Evolutionary conservation across 164 flowering plant species (phyloP), one percentile per base, ranked within the genome.

Genomic region (Umbilicus rupestris): DNA sequence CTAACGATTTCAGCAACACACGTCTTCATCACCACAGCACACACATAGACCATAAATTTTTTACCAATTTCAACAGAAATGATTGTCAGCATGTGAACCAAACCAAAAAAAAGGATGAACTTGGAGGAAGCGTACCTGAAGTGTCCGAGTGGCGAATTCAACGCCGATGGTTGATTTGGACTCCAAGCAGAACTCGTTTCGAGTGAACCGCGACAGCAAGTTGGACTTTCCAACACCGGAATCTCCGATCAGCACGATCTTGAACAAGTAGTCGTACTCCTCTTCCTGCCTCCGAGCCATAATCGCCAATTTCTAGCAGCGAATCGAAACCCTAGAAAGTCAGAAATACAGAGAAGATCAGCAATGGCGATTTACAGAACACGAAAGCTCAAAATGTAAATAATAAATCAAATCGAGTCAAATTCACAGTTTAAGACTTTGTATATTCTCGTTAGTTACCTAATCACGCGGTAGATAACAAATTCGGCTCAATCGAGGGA

Each of bases 91-190:
- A 24, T 28, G 10, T 39, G 39, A 16, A 1, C 35, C 29, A 14
- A 22, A 62, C 22, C 41, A 62, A 9, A 33, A 31, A 33, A 15
- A 26, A 57, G 3, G 65, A 69, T 49, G 24, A 49, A 31, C 59
- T 29, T 12, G n/a, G 24, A 11, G 35, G 30, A 22, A 7, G 20
- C 12, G n/a, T 12, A 81, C 90, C 77, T 83, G 88, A 67, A 86
- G 84, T 24, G 89, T 83, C 20, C 92, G 82, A 17, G 92, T 87
- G 58, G 87, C 88, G 75, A 86, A 84, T 75, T 86, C 91, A 62
- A 85, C 90, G 69, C 90, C 90, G 63, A 85, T 85, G 63, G 90
- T 86, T 73, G 90, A 86, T 70, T 86, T 86, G 72, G 91, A 86
- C 63, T 86, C 88, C 77, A 86, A 77, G 65, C 83, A 80, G 68